Percentiles rank a stretch among this genome's conserved stretches.
Evolutionary conservation across 345 rosid species (phyloP).

Genomic region (Camelina laxa): DNA sequence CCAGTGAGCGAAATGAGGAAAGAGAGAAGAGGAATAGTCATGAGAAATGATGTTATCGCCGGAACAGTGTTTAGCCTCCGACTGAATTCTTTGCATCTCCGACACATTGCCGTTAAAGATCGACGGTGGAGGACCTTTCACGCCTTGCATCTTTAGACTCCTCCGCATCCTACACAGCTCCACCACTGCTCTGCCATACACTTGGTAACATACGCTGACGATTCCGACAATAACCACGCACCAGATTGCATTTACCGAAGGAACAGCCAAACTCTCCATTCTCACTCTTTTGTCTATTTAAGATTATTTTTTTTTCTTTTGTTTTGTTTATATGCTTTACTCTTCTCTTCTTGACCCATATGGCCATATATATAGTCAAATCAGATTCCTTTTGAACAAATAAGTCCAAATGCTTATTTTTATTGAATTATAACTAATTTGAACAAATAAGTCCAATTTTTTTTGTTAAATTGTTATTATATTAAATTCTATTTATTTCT

Average conservation of each 20-base stretch:
- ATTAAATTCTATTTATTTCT: neutral
- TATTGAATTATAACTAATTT: neutral
- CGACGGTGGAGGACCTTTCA: slow-evolving; percentile 66
- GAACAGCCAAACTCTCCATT: slow-evolving; percentile 19
- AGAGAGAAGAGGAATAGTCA: slow-evolving; percentile 66
- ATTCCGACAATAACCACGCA: slow-evolving; percentile 1
- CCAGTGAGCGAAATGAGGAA: slow-evolving; percentile 75
- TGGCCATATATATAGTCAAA: slow-evolving; percentile 8
- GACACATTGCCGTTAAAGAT: slow-evolving; percentile 57
- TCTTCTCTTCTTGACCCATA: neutral
- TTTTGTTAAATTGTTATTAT: no score
- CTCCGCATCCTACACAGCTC: slow-evolving; percentile 29
- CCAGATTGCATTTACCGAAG: neutral
- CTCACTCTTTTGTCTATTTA: neutral
- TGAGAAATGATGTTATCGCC: slow-evolving; percentile 50
- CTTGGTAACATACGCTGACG: neutral
- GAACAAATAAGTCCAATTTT: neutral
- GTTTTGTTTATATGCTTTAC: neutral
- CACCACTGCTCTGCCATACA: slow-evolving; percentile 14
- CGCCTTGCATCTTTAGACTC: slow-evolving; percentile 61
- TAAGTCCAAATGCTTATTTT: neutral
- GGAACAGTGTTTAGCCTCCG: slow-evolving; percentile 9
- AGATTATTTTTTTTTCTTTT: neutral
- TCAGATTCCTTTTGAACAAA: neutral
- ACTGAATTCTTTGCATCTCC: slow-evolving; percentile 61